Conservation (phyloP, 2,329 filamentous ascomycete species). For the Pseudomassariella vexata region DNA sequence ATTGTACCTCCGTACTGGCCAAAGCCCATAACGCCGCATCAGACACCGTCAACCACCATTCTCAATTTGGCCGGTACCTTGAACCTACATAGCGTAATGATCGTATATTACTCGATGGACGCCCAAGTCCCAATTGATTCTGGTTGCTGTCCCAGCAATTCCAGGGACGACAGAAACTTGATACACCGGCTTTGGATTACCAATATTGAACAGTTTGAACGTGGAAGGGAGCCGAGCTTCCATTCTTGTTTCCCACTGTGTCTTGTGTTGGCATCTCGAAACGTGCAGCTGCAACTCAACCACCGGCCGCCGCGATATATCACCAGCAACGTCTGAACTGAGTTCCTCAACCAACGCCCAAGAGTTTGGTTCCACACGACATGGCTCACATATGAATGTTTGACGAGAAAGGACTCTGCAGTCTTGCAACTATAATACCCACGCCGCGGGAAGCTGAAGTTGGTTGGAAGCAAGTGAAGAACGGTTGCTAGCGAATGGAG, state of each 20-base stretch:
- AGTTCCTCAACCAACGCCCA: not conserved
- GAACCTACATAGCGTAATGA: slow-evolving; percentile 10
- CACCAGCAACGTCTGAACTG: not conserved
- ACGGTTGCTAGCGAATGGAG: slow-evolving; percentile 5
- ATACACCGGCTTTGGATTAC: not conserved
- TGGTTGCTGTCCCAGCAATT: slow-evolving; percentile 6
- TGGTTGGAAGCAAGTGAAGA: not conserved
- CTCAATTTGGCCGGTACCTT: slow-evolving; percentile 10
- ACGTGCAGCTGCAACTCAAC: not conserved
- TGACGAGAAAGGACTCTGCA: not conserved
- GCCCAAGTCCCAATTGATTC: slow-evolving; percentile 10
- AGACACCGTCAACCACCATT: slow-evolving; percentile 10
- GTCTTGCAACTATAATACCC: slow-evolving; percentile 3
- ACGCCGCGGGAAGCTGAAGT: not conserved
- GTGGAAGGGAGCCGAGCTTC: not conserved
- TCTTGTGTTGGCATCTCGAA: not conserved
- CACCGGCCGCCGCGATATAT: not conserved
- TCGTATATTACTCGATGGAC: slow-evolving; percentile 10
- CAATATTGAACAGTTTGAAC: not conserved
- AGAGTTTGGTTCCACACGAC: slow-evolving; percentile 5
- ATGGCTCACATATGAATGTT: slow-evolving; percentile 9
- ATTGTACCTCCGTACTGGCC: not conserved
- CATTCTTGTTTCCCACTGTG: not conserved
- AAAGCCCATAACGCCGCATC: slow-evolving; percentile 6
- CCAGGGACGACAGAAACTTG: slow-evolving; percentile 6